Percentiles rank a stretch among this genome's conserved stretches.
phyloP scores from a whole-genome alignment of 2,329 filamentous ascomycete genomes.

The Daldinia sp. region DNA sequence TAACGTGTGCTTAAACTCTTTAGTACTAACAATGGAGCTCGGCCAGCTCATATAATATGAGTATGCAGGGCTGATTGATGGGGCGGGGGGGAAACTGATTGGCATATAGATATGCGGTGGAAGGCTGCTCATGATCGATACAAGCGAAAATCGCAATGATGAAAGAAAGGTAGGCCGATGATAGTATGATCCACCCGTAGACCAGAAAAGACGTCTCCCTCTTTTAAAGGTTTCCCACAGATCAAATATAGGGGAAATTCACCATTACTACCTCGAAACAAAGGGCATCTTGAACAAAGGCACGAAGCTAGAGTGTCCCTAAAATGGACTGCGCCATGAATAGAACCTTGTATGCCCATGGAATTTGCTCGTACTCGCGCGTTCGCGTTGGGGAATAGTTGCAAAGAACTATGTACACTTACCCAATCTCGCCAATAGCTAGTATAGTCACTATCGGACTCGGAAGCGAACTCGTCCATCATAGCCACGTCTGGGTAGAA shows the following conservation, averaged over 20 bases:
- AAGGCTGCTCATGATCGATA: background rate
- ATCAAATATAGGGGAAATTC: background rate
- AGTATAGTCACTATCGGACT: slow-evolving; percentile 98
- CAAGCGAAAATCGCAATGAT: too few relatives aligned
- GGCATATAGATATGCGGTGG: background rate
- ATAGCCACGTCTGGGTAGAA: slow-evolving; percentile 40
- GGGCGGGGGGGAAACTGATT: background rate
- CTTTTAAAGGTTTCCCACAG: background rate
- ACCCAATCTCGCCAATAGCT: slow-evolving; percentile 99
- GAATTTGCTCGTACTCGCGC: background rate
- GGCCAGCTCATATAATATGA: background rate
- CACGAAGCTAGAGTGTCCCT: background rate
- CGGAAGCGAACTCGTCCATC: slow-evolving; percentile 98
- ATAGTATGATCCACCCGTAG: background rate
- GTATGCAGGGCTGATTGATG: background rate
- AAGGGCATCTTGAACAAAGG: background rate
- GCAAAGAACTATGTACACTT: slow-evolving; percentile 53
- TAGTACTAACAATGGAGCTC: slow-evolving; percentile 4
- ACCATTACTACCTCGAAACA: background rate
- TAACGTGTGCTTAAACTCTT: background rate
- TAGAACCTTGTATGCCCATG: background rate
- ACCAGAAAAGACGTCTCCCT: background rate
- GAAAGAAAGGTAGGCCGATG: background rate
- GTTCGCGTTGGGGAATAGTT: background rate
- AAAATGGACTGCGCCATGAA: slow-evolving; percentile 2